Percentiles rank a stretch among this genome's conserved stretches.
Conservation (phyloP, 2,329 filamentous ascomycete species). For the Tolypocladium ophioglossoides region DNA sequence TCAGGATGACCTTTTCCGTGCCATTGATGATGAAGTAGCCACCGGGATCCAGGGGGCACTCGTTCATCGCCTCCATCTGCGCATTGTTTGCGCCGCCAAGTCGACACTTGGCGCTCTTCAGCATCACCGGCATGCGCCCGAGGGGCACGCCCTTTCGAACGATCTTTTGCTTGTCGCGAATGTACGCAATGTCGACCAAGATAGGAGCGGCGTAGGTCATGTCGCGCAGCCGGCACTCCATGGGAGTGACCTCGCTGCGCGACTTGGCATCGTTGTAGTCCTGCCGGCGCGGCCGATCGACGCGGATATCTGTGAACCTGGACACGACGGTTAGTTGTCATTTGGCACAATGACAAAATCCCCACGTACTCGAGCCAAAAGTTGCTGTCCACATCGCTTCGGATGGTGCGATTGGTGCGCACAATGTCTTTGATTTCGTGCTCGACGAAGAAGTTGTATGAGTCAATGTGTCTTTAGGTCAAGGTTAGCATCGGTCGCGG, state of each 20-base stretch:
- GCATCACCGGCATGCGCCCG: conserved; percentile 90
- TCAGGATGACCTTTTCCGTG: conserved; percentile 96
- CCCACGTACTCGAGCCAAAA: conserved; percentile 70
- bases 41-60: conserved; percentile 91
- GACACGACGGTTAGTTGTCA: conserved; percentile 9
- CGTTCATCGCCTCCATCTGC: conserved; percentile 85
- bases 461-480: conserved; percentile 66
- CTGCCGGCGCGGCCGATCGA: conserved; percentile 69
- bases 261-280: conserved; percentile 64
- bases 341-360: not conserved
- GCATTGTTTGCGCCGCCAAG: conserved; percentile 73
- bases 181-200: conserved; percentile 83
- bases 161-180: conserved; percentile 67
- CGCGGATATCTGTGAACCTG: conserved; percentile 75
- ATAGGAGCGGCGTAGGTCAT: conserved; percentile 98
- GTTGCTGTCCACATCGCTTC: conserved; percentile 83
- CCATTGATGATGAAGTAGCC: conserved; percentile 97
- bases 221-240: conserved; percentile 92
- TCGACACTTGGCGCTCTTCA: conserved; percentile 89
- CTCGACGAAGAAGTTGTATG: conserved; percentile 97
- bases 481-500: conserved; percentile 1
- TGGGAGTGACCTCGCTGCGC: conserved; percentile 72
- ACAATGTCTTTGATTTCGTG: conserved; percentile 96
- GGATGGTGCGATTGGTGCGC: conserved; percentile 76
- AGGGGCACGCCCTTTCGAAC: conserved; percentile 69